A percentile compares a stretch with the other conserved stretches of the same genome.
phyloP scores from a whole-genome alignment of 139 green algal genomes.

The Chlamydomonas sphaeroides region DNA sequence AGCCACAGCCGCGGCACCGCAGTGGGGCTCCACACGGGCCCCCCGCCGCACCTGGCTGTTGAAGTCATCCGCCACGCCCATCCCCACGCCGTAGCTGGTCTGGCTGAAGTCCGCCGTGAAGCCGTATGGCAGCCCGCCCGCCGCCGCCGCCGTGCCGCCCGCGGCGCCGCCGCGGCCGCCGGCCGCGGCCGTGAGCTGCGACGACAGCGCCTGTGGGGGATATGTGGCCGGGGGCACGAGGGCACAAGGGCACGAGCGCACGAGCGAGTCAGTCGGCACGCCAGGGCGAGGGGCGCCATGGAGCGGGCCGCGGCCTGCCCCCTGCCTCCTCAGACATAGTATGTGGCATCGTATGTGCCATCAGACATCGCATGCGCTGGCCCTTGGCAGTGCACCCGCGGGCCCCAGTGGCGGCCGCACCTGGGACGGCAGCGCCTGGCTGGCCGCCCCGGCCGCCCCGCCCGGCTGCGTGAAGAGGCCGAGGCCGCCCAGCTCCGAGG shows the following conservation, averaged over 20 bases:
- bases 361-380: no score
- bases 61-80: slow-evolving; percentile 7
- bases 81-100: slow-evolving; percentile 11
- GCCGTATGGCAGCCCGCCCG: slow-evolving; percentile 15
- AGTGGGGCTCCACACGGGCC: no score
- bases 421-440: slow-evolving; percentile 20
- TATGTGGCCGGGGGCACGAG: no score
- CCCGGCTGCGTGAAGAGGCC: slow-evolving; percentile 25
- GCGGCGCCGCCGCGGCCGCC: not conserved
- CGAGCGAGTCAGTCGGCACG: no score
- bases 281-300: no score
- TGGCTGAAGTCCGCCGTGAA: slow-evolving; percentile 44
- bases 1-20: no score
- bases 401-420: no score
- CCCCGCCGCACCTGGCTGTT: slow-evolving; percentile 24
- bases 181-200: not conserved
- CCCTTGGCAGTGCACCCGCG: no score
- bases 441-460: not conserved
- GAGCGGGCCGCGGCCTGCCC: no score
- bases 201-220: slow-evolving; percentile 10
- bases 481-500: slow-evolving; percentile 2
- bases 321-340: no score
- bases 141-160: not conserved
- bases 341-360: no score
- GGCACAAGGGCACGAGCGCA: no score